Conservation (phyloP, 2,329 filamentous ascomycete species). For the Aspergillus sp. region DNA sequence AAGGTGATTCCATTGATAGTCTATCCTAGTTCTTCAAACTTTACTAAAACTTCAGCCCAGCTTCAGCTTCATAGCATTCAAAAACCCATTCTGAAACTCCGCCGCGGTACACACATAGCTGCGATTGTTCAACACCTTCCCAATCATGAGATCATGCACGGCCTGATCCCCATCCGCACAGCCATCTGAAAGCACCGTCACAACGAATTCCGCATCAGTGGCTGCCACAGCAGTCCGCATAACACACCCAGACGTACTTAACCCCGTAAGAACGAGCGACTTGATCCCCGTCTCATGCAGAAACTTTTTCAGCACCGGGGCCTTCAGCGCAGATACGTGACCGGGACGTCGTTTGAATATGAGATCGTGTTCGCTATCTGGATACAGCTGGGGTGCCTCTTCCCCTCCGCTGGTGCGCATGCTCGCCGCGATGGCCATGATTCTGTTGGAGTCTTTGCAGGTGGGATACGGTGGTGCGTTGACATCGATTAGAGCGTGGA, state of each 20-base stretch:
- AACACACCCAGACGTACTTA: background rate
- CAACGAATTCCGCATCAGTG: background rate
- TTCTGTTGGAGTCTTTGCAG: background rate
- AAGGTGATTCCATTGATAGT: background rate
- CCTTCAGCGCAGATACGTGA: background rate
- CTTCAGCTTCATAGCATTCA: background rate
- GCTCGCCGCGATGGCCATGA: background rate
- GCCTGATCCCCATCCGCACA: background rate
- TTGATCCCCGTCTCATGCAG: background rate
- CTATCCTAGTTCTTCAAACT: no score
- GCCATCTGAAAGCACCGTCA: background rate
- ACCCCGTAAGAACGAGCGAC: background rate
- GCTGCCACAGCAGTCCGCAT: background rate
- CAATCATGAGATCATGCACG: background rate
- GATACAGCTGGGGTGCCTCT: background rate
- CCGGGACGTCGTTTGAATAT: background rate
- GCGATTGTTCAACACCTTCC: background rate
- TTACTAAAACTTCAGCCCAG: background rate
- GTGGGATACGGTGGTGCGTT: background rate
- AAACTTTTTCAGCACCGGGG: background rate
- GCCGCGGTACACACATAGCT: background rate
- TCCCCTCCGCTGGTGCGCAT: background rate
- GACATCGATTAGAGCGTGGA: background rate
- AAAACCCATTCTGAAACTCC: background rate
- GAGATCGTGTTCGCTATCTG: background rate